Evolutionary conservation across 2,329 filamentous ascomycete genomes (phyloP), one percentile per base, ranked within the genome.

Genomic region (Coleophoma eucalyptorum): DNA sequence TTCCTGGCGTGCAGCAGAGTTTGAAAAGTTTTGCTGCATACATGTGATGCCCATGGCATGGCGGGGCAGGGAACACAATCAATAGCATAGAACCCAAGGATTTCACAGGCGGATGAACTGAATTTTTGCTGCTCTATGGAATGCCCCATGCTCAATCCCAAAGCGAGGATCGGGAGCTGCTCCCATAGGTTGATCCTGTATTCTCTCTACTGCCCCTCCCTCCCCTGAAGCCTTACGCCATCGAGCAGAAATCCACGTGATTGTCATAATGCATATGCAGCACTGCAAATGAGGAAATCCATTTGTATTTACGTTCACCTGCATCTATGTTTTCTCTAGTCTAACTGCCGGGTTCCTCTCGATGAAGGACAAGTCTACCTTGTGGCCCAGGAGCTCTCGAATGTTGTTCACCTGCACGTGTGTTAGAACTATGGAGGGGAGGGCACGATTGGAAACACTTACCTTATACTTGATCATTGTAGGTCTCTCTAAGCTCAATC

Each of bases 291-390:
- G 26, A 26, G 26, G 26, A 26, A 26, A 26, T 26, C 26, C 26
- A 26, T 26, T 26, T 26, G 26, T 26, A 26, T 26, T 26, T 26
- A 26, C 26, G 26, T 26, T 26, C 3, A 26, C 26, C 26, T 26
- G 26, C 8, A 43, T 62, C 55, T 64, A 66, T 49, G 58, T 53
- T 50, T 65, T 66, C 43, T 67, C 64, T 58, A 97, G 75, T 69
- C 93, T 81, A 54, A 97, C 92, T 18, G 93, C 94, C 11, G 93
- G 86, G 71, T 96, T 97, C 60, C 79, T 84, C 76, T 95, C 87
- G 60, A 99, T 91, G 74, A 97, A 97, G 65, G 84, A 84, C 66
- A 97, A 73, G 72, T 97, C 92, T 40, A 97, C 92, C 76, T 96
- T 96, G 75, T 99, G 93, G 13, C 93, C 93, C 49, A 99, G 76